Evolutionary conservation across 1,284 basidiomycete genomes (phyloP).

Genomic region (Tilletia indica): DNA sequence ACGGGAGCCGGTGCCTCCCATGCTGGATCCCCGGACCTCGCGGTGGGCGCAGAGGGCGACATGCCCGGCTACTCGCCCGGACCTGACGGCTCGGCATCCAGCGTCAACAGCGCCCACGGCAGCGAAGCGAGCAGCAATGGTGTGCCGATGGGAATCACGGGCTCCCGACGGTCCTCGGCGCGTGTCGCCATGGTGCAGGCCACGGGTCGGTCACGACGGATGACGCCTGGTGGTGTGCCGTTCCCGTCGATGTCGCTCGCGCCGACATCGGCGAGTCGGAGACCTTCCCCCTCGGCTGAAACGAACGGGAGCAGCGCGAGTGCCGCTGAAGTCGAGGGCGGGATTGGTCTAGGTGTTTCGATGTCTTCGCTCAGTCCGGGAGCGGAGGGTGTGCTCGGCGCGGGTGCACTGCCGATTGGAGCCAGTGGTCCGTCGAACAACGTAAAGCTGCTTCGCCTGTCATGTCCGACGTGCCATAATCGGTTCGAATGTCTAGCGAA

Average conservation of each 20-base stretch:
- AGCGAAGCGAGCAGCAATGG: constrained; percentile 7
- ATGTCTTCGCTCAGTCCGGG: neutral
- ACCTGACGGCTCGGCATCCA: neutral
- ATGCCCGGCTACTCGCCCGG: neutral
- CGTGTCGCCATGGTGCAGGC: neutral
- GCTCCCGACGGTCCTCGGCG: neutral
- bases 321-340: neutral
- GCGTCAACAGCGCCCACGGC: neutral
- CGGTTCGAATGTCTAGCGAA: constrained; percentile 50
- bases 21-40: neutral
- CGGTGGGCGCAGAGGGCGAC: neutral
- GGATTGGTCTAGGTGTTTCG: constrained; percentile 2
- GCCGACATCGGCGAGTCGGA: neutral
- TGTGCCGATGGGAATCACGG: neutral
- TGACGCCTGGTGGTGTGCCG: constrained; percentile 11
- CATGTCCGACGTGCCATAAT: constrained; percentile 48
- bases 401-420: neutral
- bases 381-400: neutral
- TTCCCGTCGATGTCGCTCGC: constrained; percentile 3
- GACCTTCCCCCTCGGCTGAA: neutral
- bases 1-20: neutral
- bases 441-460: constrained; percentile 33
- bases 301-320: neutral
- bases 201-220: neutral
- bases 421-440: neutral